Conservation (phyloP, 768 basidiomycete species). For the Hydnomerulius pinastri region DNA sequence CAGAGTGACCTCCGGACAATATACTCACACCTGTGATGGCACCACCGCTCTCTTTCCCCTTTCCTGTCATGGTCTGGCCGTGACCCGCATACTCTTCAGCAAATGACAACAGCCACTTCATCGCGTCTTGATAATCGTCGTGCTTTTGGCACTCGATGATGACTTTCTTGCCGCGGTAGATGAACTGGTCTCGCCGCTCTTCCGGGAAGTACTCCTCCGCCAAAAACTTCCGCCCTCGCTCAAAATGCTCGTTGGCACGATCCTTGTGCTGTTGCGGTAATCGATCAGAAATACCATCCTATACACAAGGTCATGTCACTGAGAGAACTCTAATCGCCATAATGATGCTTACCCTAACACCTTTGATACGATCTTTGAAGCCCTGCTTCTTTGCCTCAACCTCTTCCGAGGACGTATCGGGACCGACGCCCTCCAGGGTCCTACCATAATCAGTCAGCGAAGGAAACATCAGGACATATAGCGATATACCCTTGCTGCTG, state of each 20-base stretch:
- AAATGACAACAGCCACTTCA: conserved; percentile 70
- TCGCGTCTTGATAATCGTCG: conserved; percentile 81
- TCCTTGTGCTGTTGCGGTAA: conserved; percentile 74
- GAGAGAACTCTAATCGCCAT: neutral
- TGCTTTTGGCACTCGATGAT: conserved; percentile 93
- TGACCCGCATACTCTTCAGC: conserved; percentile 64
- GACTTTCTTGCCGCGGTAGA: conserved; percentile 92
- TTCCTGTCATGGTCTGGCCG: conserved; percentile 41
- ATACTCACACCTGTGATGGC: conserved; percentile 13
- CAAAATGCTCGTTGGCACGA: conserved; percentile 49
- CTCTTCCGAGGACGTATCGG: conserved; percentile 26
- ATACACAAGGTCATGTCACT: conserved; percentile 2
- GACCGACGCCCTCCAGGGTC: conserved; percentile 26
- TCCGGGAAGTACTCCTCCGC: conserved; percentile 86
- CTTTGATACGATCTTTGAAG: conserved; percentile 32
- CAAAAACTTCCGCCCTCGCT: conserved; percentile 67
- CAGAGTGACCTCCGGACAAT: neutral
- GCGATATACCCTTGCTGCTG: conserved; percentile 17
- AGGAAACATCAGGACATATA: too few relatives aligned
- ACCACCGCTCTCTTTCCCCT: conserved; percentile 30
- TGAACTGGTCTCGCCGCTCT: conserved; percentile 89
- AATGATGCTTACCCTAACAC: conserved; percentile 27
- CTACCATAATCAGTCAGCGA: too few relatives aligned
- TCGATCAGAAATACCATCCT: conserved; percentile 51
- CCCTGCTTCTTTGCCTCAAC: conserved; percentile 38